Conservation (phyloP, 2,329 filamentous ascomycete species). For the Gaeumannomyces sp. region DNA sequence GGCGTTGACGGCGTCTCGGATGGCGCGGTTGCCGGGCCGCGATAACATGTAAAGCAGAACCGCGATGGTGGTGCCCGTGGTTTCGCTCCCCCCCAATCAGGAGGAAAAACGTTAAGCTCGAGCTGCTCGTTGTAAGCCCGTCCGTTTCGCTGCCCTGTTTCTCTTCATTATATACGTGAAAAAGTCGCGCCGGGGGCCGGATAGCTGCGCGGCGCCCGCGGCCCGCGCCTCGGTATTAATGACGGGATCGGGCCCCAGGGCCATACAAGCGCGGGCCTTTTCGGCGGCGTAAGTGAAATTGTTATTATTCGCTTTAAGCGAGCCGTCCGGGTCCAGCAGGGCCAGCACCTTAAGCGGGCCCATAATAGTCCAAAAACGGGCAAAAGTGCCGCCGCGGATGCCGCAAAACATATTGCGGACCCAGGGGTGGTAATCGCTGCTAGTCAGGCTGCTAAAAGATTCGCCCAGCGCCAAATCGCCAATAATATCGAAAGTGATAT, state of each 20-base stretch:
- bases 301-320: background rate
- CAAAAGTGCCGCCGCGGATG: background rate
- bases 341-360: background rate
- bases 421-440: constrained; percentile 14
- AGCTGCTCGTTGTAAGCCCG: constrained; percentile 18
- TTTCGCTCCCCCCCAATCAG: constrained; percentile 21
- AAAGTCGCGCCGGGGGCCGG: background rate
- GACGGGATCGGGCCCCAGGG: constrained; percentile 3
- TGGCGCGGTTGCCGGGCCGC: constrained; percentile 18
- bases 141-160: background rate
- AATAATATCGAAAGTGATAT: constrained; percentile 14
- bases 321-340: background rate
- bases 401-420: constrained; percentile 18
- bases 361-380: background rate
- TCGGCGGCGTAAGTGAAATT: background rate
- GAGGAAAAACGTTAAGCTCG: constrained; percentile 16
- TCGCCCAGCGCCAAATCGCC: constrained; percentile 13
- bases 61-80: constrained; percentile 18
- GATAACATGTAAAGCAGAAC: constrained; percentile 14
- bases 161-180: constrained; percentile 5
- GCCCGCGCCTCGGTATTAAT: background rate
- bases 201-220: background rate
- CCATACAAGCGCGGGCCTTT: background rate
- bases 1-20: constrained; percentile 11
- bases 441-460: constrained; percentile 14